Evolutionary conservation across 495 filamentous ascomycete species (phyloP), one percentile per base, ranked within the genome.

Genomic region (Penicillium paxilli): DNA sequence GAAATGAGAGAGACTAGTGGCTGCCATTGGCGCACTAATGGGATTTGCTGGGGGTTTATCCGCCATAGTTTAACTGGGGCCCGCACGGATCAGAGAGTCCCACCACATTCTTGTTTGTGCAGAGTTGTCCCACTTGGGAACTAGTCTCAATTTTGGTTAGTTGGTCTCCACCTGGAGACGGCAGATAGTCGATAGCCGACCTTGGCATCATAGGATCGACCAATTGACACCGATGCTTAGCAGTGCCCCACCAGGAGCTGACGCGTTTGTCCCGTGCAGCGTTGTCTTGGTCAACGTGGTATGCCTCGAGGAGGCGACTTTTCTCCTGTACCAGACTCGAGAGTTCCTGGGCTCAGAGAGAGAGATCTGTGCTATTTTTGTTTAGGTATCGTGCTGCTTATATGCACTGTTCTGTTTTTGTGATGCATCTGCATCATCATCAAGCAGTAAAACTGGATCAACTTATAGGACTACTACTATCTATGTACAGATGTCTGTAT

Each of bases 171-270:
- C 50, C 45, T 51, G 47, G 52, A 55, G 59, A 71, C 72, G 72
- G 72, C 72, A 75, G 72, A 75, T 75, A 69, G 67, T 75, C 72
- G 72, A 75, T 73, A 75, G 72, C 70, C 72, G 69, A 68, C 52
- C 70, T 75, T 73, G 72, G 72, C 70, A 59, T 14, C 24, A 11
- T n/a, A 16, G 50, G 65, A 72, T 72, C 47, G 57, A 49, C 72
- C 72, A 75, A 72, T 75, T 40, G 63, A 6, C 42, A 11, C 19
- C n/a, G 5, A 7, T 4, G 22, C n/a, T 22, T 12, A 22, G 4
- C 1, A 1, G 2, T 1, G 53, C 14, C 52, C 64, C 68, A 65
- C 63, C 14, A 52, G 11, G 47, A 72, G 72, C 72, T 73, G 67
- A 75, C 72, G 72, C 72, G 70, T 75, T 63, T 58, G 59, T 69